Conservation (phyloP, 164 flowering plant species). For the Vitis riparia region DNA sequence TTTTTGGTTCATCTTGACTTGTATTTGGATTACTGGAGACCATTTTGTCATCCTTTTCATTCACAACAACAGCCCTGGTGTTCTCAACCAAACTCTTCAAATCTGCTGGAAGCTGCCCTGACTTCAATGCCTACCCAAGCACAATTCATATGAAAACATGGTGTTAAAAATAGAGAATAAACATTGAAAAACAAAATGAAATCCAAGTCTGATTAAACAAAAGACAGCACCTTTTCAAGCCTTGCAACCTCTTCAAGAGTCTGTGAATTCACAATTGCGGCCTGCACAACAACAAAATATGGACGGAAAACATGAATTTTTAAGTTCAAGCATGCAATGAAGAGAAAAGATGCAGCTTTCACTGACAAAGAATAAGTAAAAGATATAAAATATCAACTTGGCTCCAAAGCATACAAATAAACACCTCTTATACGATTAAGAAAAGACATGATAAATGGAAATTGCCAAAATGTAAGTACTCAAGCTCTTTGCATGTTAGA, state of each 20-base stretch:
- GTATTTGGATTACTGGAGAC: conserved; percentile 32
- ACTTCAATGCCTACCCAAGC: conserved; percentile 62
- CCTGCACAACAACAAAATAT: conserved; percentile 47
- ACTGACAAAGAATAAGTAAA: too few species aligned
- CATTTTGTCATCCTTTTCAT: conserved; percentile 39
- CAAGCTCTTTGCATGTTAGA: too few species aligned
- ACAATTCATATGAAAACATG: conserved; percentile 3
- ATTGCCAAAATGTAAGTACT: too few species aligned
- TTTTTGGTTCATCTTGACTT: conserved; percentile 20
- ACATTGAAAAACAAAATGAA: neutral
- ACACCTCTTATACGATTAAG: too few species aligned
- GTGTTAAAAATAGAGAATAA: conserved; percentile 2
- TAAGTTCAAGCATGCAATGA: too few species aligned
- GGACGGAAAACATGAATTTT: neutral
- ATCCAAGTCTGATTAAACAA: neutral
- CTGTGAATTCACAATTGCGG: conserved; percentile 96
- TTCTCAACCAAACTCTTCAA: conserved; percentile 40
- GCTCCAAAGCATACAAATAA: too few species aligned
- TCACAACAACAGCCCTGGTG: conserved; percentile 2
- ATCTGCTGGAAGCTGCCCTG: conserved; percentile 84
- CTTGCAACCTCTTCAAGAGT: conserved; percentile 98
- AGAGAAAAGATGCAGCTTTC: too few species aligned
- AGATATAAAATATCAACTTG: too few species aligned
- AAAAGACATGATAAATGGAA: too few species aligned
- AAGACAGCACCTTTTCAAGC: conserved; percentile 75